These are phyloP conservation scores for Aquilaria sinensis DNA, from an alignment of 345 rosid genomes.

Conservation along the genomic window DNA sequence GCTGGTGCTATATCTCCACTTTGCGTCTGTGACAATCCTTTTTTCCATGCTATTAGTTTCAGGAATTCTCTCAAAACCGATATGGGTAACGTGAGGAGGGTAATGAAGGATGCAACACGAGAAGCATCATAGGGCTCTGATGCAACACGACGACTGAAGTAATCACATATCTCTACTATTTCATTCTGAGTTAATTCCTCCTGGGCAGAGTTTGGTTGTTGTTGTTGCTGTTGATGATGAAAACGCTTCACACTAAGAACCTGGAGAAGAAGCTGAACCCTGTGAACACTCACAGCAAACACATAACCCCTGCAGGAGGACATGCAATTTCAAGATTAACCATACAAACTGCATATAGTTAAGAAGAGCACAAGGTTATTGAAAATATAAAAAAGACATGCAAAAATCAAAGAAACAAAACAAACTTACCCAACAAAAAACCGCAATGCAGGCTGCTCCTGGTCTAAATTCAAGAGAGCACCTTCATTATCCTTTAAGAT, in stretches of 20 bases:
- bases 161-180: slow-evolving; percentile 92
- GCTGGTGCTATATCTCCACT: slow-evolving; percentile 79
- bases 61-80: slow-evolving; percentile 87
- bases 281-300: slow-evolving; percentile 92
- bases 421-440: slow-evolving; percentile 93
- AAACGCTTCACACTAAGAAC: slow-evolving; percentile 93
- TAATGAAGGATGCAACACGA: slow-evolving; percentile 96
- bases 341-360: not conserved
- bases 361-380: not conserved
- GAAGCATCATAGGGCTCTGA: slow-evolving; percentile 99
- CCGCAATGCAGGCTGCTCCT: slow-evolving; percentile 96
- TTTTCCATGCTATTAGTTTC: slow-evolving; percentile 96
- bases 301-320: slow-evolving; percentile 78
- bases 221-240: slow-evolving; percentile 86
- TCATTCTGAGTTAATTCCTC: slow-evolving; percentile 86
- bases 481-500: slow-evolving; percentile 94
- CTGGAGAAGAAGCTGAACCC: slow-evolving; percentile 99
- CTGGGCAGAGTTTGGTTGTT: slow-evolving; percentile 55
- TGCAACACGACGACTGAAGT: slow-evolving; percentile 96
- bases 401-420: slow-evolving; percentile 3
- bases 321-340: slow-evolving; percentile 10
- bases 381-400: not conserved
- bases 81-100: slow-evolving; percentile 95
- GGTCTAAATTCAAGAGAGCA: slow-evolving; percentile 92
- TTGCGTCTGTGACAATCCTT: slow-evolving; percentile 74